Base-by-base conservation (phyloP, 176 grass and related monocot genomes). In the Puccinellia tenuiflora region DNA sequence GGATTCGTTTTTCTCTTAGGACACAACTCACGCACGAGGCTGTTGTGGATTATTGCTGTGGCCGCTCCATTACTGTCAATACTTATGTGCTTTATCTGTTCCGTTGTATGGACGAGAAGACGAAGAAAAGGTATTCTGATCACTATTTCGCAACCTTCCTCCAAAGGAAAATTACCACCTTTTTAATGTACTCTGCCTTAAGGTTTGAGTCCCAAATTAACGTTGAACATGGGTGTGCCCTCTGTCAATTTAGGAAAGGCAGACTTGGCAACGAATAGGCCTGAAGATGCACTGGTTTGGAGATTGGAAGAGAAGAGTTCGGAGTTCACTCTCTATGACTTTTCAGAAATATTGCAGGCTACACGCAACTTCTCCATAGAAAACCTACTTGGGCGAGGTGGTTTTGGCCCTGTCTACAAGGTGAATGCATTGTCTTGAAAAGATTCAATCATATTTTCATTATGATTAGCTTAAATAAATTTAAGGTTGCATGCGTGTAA, bases 391-490 rank as follows among this genome's bases (percentile, higher is more conserved):
- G 88, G 91, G 48, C 77, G 50, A 74, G 91, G 88, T 40, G 88
- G 91, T 10, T 93, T 93, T 63, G 91, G 91, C 65, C 85, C 81
- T 29, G 91, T 93, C 48, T 93, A 93, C 53, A 93, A 90, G 91
- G 88, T 84, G 29, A 50, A 3, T 53, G 47, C 4, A 5, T 37
- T 67, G 1, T 67, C 18, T 9, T 20, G 12, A 28, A 47, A 73
- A 72, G 13, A 72, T 45, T 72, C 6, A 18, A 21, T n/a, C 1
- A 10, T 24, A 24, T 21, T 0, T 67, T 68, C 18, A 24, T n/a
- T 11, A 4, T 3, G 8, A 35, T 60, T 66, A n/a, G 20, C 3
- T 68, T 68, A 39, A 68, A 40, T 22, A 24, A 68, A 40, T 3
- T n/a, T n/a, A n/a, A n/a, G n/a, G 10, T 3, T 46, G 3, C 5